phyloP scores from a whole-genome alignment of 2,329 filamentous ascomycete genomes.

The Colletotrichum sp. region DNA sequence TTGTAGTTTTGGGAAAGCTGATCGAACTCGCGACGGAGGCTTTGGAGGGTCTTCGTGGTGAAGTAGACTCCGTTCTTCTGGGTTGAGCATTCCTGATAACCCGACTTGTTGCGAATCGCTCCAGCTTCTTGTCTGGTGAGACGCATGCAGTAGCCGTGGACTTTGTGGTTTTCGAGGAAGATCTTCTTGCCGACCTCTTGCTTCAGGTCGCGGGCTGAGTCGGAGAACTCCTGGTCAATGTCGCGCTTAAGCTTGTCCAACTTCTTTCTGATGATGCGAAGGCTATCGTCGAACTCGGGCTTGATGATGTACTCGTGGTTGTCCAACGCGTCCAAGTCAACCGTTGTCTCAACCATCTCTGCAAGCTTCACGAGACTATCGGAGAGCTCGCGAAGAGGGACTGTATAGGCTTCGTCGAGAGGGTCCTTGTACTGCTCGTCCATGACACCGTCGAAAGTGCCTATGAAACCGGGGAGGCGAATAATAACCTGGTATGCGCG shows the following conservation, averaged over 20 bases:
- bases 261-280: constrained; percentile 88
- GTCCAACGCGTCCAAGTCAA: constrained; percentile 92
- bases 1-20: constrained; percentile 95
- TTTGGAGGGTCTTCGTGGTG: constrained; percentile 82
- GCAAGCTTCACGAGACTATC: constrained; percentile 84
- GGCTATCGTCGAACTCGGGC: constrained; percentile 90
- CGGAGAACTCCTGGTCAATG: constrained; percentile 81
- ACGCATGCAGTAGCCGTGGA: constrained; percentile 96
- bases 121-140: constrained; percentile 89
- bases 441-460: constrained; percentile 90
- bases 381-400: constrained; percentile 76
- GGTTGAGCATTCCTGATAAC: constrained; percentile 94
- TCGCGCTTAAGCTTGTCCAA: constrained; percentile 82
- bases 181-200: constrained; percentile 99
- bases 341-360: constrained; percentile 98
- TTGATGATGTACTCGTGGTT: constrained; percentile 99
- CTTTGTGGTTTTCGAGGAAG: constrained; percentile 93
- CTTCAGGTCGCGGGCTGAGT: constrained; percentile 78
- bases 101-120: constrained; percentile 88
- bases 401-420: constrained; percentile 85
- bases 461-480: constrained; percentile 86
- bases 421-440: constrained; percentile 91
- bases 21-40: constrained; percentile 87
- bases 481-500: constrained; percentile 94
- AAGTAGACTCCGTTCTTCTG: constrained; percentile 99